phyloP scores from a whole-genome alignment of 2,329 filamentous ascomycete species.

The Fusarium chaquense region DNA sequence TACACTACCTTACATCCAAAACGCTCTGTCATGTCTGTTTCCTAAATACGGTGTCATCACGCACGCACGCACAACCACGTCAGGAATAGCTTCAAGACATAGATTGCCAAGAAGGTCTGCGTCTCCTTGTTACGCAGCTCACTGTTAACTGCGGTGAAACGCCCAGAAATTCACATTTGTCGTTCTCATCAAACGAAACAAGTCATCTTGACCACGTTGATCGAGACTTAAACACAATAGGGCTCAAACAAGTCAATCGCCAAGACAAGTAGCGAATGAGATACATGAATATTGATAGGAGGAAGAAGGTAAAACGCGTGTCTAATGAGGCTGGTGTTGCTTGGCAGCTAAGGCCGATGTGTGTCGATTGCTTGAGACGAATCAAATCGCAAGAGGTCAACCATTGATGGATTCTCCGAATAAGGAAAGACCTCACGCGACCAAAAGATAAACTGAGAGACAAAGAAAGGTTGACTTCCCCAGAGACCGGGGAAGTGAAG shows the following conservation, averaged over 20 bases:
- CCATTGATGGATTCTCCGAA: not conserved
- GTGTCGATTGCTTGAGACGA: conserved; percentile 6
- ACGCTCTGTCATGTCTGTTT: not conserved
- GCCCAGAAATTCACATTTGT: not conserved
- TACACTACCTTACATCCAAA: too few species aligned
- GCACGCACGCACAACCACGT: conserved; percentile 12
- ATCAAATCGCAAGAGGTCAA: not conserved
- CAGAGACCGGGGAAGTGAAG: conserved; percentile 17
- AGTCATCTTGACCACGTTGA: conserved; percentile 2
- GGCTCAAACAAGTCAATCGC: conserved; percentile 10
- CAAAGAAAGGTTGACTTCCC: not conserved
- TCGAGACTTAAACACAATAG: conserved; percentile 17
- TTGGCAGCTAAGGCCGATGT: conserved; percentile 18
- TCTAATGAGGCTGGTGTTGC: conserved; percentile 35
- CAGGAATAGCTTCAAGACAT: not conserved
- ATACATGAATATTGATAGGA: not conserved
- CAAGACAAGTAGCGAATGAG: conserved; percentile 8
- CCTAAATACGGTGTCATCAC: not conserved
- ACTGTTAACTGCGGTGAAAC: not conserved
- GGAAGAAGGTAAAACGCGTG: conserved; percentile 26
- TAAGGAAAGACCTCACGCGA: conserved; percentile 38
- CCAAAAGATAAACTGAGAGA: not conserved
- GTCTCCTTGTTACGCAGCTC: conserved; percentile 10
- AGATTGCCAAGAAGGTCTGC: conserved; percentile 5
- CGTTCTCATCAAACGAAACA: not conserved